Percentiles rank a stretch among this genome's conserved stretches.
Evolutionary conservation across 1,284 basidiomycete species (phyloP).

Genomic region (Rhodotorula sp.): DNA sequence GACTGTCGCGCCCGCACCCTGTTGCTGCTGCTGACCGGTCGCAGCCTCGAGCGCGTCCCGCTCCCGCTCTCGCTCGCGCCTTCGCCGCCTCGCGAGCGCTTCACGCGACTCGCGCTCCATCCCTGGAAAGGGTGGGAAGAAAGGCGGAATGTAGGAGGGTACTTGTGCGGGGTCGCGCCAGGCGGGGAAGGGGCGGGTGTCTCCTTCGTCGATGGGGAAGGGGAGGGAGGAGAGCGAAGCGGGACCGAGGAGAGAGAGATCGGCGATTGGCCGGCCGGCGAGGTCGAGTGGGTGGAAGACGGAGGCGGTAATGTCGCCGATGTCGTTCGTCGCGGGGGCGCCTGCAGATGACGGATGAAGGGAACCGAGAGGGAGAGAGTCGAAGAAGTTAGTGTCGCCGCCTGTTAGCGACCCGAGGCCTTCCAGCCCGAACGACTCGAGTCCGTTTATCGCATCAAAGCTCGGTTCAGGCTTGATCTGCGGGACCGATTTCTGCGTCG

Average conservation of each 20-base stretch:
- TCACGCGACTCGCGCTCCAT: conserved; percentile 28
- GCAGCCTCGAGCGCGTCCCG: neutral
- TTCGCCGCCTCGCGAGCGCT: conserved; percentile 23
- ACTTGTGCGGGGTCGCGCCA: conserved; percentile 27
- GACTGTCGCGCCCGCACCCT: neutral
- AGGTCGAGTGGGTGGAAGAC: conserved; percentile 23
- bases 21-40: neutral
- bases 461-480: conserved; percentile 2
- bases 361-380: conserved; percentile 17
- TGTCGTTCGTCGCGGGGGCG: neutral
- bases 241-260: conserved; percentile 13
- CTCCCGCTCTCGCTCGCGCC: conserved; percentile 31
- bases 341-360: no score
- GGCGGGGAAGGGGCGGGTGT: neutral
- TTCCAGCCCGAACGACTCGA: conserved; percentile 2
- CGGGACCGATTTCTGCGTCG: neutral
- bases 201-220: neutral
- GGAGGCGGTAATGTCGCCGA: conserved; percentile 21
- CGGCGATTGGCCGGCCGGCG: conserved; percentile 18
- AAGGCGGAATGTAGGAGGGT: conserved; percentile 31
- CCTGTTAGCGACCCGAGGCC: neutral
- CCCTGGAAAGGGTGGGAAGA: conserved; percentile 42
- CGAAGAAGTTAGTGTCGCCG: conserved; percentile 17
- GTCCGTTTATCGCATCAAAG: neutral
- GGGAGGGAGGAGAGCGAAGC: neutral